phyloP scores from a whole-genome alignment of 176 grass and related monocot genomes.

The Phoenix dactylifera region DNA sequence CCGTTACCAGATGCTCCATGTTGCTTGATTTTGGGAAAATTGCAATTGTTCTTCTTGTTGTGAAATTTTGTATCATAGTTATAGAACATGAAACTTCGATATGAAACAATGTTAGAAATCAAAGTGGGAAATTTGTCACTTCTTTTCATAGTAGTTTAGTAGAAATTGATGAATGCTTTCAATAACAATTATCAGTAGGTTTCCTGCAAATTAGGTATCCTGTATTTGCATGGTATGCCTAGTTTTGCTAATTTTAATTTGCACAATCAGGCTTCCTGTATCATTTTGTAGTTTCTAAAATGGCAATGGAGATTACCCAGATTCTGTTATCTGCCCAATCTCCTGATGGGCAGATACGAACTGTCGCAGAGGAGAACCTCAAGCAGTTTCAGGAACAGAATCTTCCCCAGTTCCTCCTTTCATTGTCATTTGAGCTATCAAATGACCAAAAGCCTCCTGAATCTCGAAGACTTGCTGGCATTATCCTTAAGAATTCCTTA shows the following conservation, averaged over 20 bases:
- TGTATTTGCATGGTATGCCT: too few species aligned
- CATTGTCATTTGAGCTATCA: constrained; percentile 64
- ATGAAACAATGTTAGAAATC: too few species aligned
- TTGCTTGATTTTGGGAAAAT: too few species aligned
- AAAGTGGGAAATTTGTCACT: too few species aligned
- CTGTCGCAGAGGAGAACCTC: constrained; percentile 49
- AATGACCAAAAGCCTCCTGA: constrained; percentile 58
- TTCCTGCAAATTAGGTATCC: too few species aligned
- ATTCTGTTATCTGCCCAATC: constrained; percentile 65
- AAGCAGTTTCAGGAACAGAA: constrained; percentile 91
- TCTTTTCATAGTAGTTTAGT: not conserved
- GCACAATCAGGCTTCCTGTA: not conserved
- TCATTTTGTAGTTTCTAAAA: constrained; percentile 13
- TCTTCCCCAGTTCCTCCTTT: constrained; percentile 72
- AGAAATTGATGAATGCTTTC: too few species aligned
- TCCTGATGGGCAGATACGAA: constrained; percentile 53
- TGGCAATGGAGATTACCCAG: constrained; percentile 70
- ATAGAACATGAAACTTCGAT: too few species aligned
- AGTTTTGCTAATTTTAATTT: too few species aligned
- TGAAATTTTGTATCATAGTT: too few species aligned
- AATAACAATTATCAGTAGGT: too few species aligned
- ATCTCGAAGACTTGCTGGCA: constrained; percentile 71
- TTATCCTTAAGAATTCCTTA: constrained; percentile 82
- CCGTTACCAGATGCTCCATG: too few species aligned
- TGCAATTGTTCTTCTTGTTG: too few species aligned